Conservation (phyloP, 1,284 basidiomycete species). For the Cystobasidium slooffiae region DNA sequence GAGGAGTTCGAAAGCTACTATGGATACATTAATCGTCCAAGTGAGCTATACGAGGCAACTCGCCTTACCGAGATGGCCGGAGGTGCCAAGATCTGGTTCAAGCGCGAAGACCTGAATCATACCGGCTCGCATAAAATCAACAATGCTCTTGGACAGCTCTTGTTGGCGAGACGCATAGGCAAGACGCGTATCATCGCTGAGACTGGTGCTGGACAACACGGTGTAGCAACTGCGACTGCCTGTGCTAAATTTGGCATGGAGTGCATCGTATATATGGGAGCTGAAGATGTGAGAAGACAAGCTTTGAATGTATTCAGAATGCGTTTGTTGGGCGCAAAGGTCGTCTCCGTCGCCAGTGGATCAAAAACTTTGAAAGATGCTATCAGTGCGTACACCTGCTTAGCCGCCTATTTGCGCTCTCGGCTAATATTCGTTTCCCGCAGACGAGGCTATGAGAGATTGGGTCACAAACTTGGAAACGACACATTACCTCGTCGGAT, state of each 20-base stretch:
- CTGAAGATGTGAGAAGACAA: conserved; percentile 95
- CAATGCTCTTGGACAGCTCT: conserved; percentile 91
- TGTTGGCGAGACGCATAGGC: conserved; percentile 87
- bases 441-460: conserved; percentile 87
- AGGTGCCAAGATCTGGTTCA: conserved; percentile 96
- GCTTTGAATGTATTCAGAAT: conserved; percentile 97
- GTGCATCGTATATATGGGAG: conserved; percentile 97
- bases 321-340: conserved; percentile 93
- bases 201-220: conserved; percentile 98
- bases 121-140: conserved; percentile 98
- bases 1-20: conserved; percentile 87
- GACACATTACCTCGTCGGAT: conserved; percentile 97
- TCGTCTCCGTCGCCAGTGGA: conserved; percentile 91
- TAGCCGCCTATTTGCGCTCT: background rate
- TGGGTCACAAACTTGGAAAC: conserved; percentile 90
- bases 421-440: background rate
- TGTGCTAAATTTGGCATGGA: conserved; percentile 96
- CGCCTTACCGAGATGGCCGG: conserved; percentile 75
- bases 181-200: conserved; percentile 98
- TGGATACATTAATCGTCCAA: conserved; percentile 83
- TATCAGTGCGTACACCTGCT: conserved; percentile 63
- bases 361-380: conserved; percentile 96
- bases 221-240: conserved; percentile 96
- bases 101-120: conserved; percentile 93
- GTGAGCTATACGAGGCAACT: conserved; percentile 73